A percentile compares a stretch with the other conserved stretches of the same genome.
Conservation (phyloP, 2,329 filamentous ascomycete species). For the Calonectria pauciramosa region DNA sequence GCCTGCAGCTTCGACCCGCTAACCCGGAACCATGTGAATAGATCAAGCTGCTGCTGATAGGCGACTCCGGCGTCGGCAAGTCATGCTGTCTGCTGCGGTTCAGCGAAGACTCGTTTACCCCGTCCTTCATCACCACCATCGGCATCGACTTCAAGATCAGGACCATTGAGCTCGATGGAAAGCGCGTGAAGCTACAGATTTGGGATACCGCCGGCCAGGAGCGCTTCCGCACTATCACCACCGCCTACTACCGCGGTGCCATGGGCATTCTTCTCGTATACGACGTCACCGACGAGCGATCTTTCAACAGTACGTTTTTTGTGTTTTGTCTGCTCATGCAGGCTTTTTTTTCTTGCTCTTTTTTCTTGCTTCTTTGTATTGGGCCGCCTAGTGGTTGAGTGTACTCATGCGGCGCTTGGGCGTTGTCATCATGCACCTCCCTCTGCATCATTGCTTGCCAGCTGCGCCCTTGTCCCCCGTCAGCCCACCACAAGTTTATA, state of each 20-base stretch:
- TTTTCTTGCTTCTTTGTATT: too few species aligned
- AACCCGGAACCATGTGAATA: constrained; percentile 54
- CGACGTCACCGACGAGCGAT: constrained; percentile 96
- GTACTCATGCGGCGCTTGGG: neutral
- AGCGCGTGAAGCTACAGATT: constrained; percentile 99
- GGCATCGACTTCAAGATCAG: constrained; percentile 99
- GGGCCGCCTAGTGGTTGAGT: neutral
- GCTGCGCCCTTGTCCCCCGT: constrained; percentile 7
- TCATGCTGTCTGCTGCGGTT: constrained; percentile 97
- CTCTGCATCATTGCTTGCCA: constrained; percentile 2
- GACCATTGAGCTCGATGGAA: constrained; percentile 98
- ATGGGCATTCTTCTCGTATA: constrained; percentile 99
- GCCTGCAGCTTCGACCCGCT: constrained; percentile 16
- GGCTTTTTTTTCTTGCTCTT: too few species aligned
- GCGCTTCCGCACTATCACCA: constrained; percentile 98
- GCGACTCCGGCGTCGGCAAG: constrained; percentile 96
- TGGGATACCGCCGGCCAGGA: constrained; percentile 99
- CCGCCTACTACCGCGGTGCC: constrained; percentile 97
- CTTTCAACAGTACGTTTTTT: constrained; percentile 86
- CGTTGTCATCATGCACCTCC: constrained; percentile 3
- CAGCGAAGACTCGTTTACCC: constrained; percentile 97
- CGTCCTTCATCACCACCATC: constrained; percentile 98
- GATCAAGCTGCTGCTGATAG: constrained; percentile 98
- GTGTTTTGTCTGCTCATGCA: too few species aligned
- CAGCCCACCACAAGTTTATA: neutral